These are phyloP conservation scores for Mollisia scopiformis DNA, from an alignment of 2,329 filamentous ascomycete species.

Conservation along the genomic window DNA sequence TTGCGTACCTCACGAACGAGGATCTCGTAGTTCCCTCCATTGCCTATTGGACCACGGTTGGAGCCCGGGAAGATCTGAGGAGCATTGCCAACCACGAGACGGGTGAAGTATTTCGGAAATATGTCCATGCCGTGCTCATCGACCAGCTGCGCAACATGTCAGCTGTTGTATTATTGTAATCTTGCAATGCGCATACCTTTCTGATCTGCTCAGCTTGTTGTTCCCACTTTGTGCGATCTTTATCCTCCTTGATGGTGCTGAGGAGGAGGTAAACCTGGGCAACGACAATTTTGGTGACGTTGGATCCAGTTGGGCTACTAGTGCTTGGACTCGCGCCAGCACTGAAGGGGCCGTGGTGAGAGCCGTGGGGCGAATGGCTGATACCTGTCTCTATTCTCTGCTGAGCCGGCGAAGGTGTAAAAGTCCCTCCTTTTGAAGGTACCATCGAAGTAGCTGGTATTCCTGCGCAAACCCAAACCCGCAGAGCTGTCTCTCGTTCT, in stretches of 20 bases:
- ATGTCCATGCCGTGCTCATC: slow-evolving; percentile 99
- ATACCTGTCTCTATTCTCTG: slow-evolving; percentile 40
- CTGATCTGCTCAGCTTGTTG: slow-evolving; percentile 87
- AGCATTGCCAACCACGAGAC: slow-evolving; percentile 89
- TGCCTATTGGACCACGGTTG: slow-evolving; percentile 72
- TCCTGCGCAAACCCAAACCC: slow-evolving; percentile 38
- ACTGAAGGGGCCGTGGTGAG: slow-evolving; percentile 50
- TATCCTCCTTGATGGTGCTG: slow-evolving; percentile 93
- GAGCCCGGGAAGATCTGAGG: slow-evolving; percentile 85
- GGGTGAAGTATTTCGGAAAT: slow-evolving; percentile 92
- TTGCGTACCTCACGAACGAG: slow-evolving; percentile 85
- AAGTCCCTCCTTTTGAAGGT: slow-evolving; percentile 38
- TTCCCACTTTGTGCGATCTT: slow-evolving; percentile 90
- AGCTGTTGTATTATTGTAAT: slow-evolving; percentile 29
- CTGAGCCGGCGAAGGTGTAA: slow-evolving; percentile 40
- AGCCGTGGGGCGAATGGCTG: slow-evolving; percentile 40
- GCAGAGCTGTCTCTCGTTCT: slow-evolving; percentile 39
- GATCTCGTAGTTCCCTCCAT: slow-evolving; percentile 81
- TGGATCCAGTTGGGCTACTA: slow-evolving; percentile 51
- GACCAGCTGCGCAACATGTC: slow-evolving; percentile 66
- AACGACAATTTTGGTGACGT: slow-evolving; percentile 89
- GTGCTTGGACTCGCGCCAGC: slow-evolving; percentile 39
- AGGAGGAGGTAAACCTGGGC: slow-evolving; percentile 94
- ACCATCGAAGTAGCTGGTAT: slow-evolving; percentile 40
- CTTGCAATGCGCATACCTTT: slow-evolving; percentile 61